Evolutionary conservation across 2,329 filamentous ascomycete species (phyloP).

Genomic region (Claviceps cyperi): DNA sequence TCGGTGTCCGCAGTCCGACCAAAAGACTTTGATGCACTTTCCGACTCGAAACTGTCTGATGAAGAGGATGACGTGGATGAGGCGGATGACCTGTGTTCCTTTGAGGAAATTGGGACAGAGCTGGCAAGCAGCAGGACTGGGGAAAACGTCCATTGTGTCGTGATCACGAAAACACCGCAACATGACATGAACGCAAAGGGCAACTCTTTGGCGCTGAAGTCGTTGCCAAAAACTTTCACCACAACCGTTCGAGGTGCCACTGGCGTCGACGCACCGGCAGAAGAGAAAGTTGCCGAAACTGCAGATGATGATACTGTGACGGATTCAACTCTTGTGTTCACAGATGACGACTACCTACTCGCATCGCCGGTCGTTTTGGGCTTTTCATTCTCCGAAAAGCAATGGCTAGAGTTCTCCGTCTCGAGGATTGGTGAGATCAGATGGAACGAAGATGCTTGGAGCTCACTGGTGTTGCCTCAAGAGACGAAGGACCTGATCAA

Average conservation of each 20-base stretch:
- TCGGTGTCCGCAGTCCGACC: slow-evolving; percentile 59
- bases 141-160: slow-evolving; percentile 8
- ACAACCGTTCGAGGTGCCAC: slow-evolving; percentile 7
- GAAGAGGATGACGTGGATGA: slow-evolving; percentile 17
- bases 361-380: slow-evolving; percentile 74
- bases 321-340: slow-evolving; percentile 39
- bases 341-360: slow-evolving; percentile 71
- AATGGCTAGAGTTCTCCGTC: slow-evolving; percentile 80
- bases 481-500: slow-evolving; percentile 50
- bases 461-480: slow-evolving; percentile 58
- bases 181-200: slow-evolving; percentile 18
- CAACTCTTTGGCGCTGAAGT: slow-evolving; percentile 38
- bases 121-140: background rate
- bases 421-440: slow-evolving; percentile 65
- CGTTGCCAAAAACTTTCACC: slow-evolving; percentile 22
- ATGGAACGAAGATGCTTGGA: slow-evolving; percentile 75
- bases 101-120: slow-evolving; percentile 22
- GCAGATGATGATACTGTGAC: slow-evolving; percentile 7
- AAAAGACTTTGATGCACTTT: slow-evolving; percentile 49
- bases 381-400: slow-evolving; percentile 76
- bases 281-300: slow-evolving; percentile 3
- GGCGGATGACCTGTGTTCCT: slow-evolving; percentile 16
- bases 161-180: slow-evolving; percentile 15
- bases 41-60: slow-evolving; percentile 32
- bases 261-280: slow-evolving; percentile 1